Evolutionary conservation across 2,329 filamentous ascomycete species (phyloP).

Genomic region (Triangularia verruculosa): DNA sequence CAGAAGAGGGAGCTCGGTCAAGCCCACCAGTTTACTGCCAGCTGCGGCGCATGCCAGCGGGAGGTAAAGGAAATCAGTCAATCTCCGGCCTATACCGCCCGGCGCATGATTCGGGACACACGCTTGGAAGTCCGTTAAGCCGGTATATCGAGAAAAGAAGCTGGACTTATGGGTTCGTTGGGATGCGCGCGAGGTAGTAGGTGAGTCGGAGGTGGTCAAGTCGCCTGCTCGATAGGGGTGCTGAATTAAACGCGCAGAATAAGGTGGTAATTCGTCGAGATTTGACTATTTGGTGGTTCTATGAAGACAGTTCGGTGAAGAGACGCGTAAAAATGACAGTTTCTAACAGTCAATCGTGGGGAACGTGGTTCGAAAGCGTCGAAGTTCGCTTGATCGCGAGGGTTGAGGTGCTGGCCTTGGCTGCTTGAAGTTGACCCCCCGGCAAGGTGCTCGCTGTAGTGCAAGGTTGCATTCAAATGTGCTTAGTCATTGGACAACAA

Average conservation of each 20-base stretch:
- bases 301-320: background rate
- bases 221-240: background rate
- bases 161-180: background rate
- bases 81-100: conserved; percentile 16
- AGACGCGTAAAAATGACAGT: conserved; percentile 24
- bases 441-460: background rate
- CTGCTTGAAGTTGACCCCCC: background rate
- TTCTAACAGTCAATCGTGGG: conserved; percentile 6
- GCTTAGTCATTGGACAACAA: conserved; percentile 1
- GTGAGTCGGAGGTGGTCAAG: conserved; percentile 5
- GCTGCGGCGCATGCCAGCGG: conserved; percentile 23
- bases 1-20: conserved; percentile 16
- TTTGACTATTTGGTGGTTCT: background rate
- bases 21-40: conserved; percentile 12
- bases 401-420: conserved; percentile 1
- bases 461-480: background rate
- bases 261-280: background rate
- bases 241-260: conserved; percentile 23
- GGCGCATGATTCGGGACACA: conserved; percentile 16
- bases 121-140: background rate
- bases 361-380: conserved; percentile 1
- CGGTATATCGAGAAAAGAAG: background rate
- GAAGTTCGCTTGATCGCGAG: background rate
- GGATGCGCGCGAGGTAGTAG: conserved; percentile 15
- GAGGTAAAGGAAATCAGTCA: background rate